These are phyloP conservation scores for Chlorella vulgaris DNA, from an alignment of 139 green algal species.

Conservation along the genomic window DNA sequence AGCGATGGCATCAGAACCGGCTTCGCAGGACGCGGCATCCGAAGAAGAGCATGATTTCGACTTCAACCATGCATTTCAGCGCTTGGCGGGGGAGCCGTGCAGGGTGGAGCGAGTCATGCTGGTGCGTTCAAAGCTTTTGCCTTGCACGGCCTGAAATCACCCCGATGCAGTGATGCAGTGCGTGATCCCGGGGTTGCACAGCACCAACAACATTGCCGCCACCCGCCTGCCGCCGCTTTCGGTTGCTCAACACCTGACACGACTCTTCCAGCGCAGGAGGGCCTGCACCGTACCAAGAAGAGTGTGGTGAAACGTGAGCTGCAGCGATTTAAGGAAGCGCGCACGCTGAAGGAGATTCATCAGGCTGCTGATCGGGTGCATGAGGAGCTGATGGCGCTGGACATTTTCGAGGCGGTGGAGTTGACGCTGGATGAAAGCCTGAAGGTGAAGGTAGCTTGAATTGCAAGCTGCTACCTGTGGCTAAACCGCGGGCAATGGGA, in stretches of 20 bases:
- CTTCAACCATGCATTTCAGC: slow-evolving; percentile 26
- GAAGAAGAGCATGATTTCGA: slow-evolving; percentile 7
- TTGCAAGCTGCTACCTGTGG: background rate
- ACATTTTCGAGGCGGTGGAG: slow-evolving; percentile 66
- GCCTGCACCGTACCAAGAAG: slow-evolving; percentile 47
- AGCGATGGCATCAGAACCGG: too few relatives aligned
- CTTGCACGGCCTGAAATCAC: too few relatives aligned
- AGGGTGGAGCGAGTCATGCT: slow-evolving; percentile 25
- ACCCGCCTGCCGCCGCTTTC: too few relatives aligned
- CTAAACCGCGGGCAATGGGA: too few relatives aligned
- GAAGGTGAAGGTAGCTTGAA: slow-evolving; percentile 28
- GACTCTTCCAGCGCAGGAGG: too few relatives aligned
- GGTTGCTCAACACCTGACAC: too few relatives aligned
- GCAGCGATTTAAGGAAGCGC: slow-evolving; percentile 47
- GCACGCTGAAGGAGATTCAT: slow-evolving; percentile 75
- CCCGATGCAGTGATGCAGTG: too few relatives aligned
- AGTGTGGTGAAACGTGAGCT: slow-evolving; percentile 51
- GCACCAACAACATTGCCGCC: too few relatives aligned
- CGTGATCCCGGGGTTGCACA: too few relatives aligned
- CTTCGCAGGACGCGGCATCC: background rate
- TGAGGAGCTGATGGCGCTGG: slow-evolving; percentile 60
- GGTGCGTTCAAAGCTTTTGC: too few relatives aligned
- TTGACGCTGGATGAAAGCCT: slow-evolving; percentile 59
- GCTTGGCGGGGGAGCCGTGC: slow-evolving; percentile 14
- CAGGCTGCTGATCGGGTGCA: slow-evolving; percentile 57